A percentile compares a stretch with the other conserved stretches of the same genome.
Evolutionary conservation across 2,329 filamentous ascomycete genomes (phyloP).

Genomic region (Microascus cirrosus): DNA sequence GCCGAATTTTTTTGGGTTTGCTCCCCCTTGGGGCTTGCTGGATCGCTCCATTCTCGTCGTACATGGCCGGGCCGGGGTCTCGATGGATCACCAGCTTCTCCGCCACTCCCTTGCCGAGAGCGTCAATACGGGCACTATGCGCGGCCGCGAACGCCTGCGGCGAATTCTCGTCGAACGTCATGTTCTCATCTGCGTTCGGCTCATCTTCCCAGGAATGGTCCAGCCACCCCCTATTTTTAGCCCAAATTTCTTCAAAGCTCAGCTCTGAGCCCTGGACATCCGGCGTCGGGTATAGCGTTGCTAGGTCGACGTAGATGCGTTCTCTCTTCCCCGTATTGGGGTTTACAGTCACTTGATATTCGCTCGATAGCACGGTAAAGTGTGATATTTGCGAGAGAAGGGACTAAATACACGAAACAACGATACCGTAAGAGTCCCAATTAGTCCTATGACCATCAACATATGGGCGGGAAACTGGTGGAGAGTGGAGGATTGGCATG

Average conservation of each 20-base stretch:
- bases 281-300: slow-evolving; percentile 71
- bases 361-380: slow-evolving; percentile 57
- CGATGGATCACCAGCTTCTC: slow-evolving; percentile 15
- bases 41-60: slow-evolving; percentile 6
- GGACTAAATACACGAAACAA: slow-evolving; percentile 39
- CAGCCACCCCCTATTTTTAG: slow-evolving; percentile 61
- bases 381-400: slow-evolving; percentile 49
- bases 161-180: slow-evolving; percentile 1
- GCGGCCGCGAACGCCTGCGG: neutral
- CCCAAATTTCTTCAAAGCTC: slow-evolving; percentile 87
- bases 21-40: slow-evolving; percentile 14
- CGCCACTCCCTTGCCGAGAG: slow-evolving; percentile 15
- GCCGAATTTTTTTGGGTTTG: slow-evolving; percentile 60
- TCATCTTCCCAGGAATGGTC: slow-evolving; percentile 42
- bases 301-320: slow-evolving; percentile 76
- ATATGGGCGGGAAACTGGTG: slow-evolving; percentile 35
- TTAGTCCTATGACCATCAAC: slow-evolving; percentile 98
- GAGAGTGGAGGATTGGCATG: slow-evolving; percentile 11
- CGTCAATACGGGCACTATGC: slow-evolving; percentile 10
- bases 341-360: slow-evolving; percentile 73
- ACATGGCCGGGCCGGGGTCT: slow-evolving; percentile 13
- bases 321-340: slow-evolving; percentile 74
- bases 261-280: slow-evolving; percentile 62
- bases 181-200: slow-evolving; percentile 14
- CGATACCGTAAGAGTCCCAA: slow-evolving; percentile 36